phyloP scores from a whole-genome alignment of 1,284 basidiomycete species.

The Volvariella surrecta region DNA sequence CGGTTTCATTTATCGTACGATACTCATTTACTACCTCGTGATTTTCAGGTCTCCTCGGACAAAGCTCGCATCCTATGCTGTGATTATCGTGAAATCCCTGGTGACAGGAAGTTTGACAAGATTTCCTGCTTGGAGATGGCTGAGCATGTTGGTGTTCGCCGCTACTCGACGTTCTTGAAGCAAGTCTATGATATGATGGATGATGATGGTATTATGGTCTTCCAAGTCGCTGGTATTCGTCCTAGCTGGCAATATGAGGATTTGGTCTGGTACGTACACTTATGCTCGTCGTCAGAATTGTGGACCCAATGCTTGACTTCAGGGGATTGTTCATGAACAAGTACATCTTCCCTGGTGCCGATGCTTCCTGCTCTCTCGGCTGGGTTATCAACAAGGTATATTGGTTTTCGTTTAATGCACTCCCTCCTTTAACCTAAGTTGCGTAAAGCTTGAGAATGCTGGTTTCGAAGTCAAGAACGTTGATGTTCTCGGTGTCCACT shows the following conservation, averaged over 20 bases:
- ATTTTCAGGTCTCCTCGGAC: conserved; percentile 38
- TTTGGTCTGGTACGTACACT: conserved; percentile 74
- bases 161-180: conserved; percentile 83
- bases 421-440: background rate
- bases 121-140: conserved; percentile 99
- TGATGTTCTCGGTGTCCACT: conserved; percentile 96
- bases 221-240: conserved; percentile 95
- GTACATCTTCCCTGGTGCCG: conserved; percentile 96
- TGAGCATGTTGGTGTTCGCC: conserved; percentile 95
- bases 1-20: background rate
- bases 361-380: conserved; percentile 89
- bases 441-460: conserved; percentile 65
- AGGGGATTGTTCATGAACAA: conserved; percentile 94
- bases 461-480: conserved; percentile 97
- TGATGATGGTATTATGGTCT: conserved; percentile 91
- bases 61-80: conserved; percentile 89
- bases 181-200: conserved; percentile 93
- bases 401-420: background rate
- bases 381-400: conserved; percentile 76
- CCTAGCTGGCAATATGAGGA: conserved; percentile 98
- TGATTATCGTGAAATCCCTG: conserved; percentile 92
- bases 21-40: conserved; percentile 9
- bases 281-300: background rate
- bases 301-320: background rate
- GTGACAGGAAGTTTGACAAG: conserved; percentile 81